phyloP scores from a whole-genome alignment of 176 grass and related monocot genomes.

The Chrysopogon serrulatus region DNA sequence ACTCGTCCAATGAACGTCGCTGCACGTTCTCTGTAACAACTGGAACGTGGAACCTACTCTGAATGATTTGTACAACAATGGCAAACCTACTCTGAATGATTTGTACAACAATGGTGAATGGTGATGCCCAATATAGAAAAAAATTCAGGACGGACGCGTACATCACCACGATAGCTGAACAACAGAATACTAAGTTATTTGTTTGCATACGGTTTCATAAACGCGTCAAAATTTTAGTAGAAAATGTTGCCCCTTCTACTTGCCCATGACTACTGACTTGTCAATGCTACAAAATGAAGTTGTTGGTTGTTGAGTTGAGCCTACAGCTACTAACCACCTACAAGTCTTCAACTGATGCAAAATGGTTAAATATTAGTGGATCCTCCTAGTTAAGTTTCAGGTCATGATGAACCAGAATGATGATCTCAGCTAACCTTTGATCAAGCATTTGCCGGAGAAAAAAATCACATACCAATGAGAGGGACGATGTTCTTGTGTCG shows the following conservation, averaged over 20 bases:
- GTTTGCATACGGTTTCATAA: neutral
- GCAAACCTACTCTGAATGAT: neutral
- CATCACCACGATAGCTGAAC: neutral
- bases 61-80: neutral
- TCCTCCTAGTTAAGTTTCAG: no score
- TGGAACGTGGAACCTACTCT: no score
- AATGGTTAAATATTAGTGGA: no score
- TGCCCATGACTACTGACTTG: neutral
- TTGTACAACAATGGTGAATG: no score
- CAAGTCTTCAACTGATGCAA: no score
- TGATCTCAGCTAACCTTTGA: no score
- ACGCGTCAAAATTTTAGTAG: neutral
- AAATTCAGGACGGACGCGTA: neutral
- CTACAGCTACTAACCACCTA: neutral
- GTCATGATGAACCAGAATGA: no score
- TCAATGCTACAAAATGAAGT: slow-evolving; percentile 11
- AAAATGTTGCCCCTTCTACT: neutral
- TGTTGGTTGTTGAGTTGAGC: neutral
- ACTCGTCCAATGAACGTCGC: neutral
- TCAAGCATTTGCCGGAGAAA: no score
- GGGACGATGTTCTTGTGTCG: slow-evolving; percentile 61
- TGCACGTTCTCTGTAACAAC: neutral
- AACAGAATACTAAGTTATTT: neutral
- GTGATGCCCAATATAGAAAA: neutral
- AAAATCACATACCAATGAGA: slow-evolving; percentile 29